phyloP scores from a whole-genome alignment of 305 asterid genomes.

The Fraxinus paxiana region DNA sequence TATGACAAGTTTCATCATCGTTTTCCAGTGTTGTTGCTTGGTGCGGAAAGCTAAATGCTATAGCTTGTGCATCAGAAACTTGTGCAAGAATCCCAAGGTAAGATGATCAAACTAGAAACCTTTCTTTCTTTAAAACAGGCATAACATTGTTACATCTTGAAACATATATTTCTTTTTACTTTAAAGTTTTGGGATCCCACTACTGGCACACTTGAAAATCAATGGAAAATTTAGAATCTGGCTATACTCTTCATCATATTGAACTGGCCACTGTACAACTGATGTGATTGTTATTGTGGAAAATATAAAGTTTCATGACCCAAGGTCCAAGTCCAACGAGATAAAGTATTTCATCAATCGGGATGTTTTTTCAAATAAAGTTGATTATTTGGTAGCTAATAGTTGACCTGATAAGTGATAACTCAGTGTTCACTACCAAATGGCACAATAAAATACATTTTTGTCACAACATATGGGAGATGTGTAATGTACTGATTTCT shows the following conservation, averaged over 20 bases:
- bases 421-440: neutral
- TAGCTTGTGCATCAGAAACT: conserved; percentile 98
- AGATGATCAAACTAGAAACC: conserved; percentile 10
- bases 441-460: neutral
- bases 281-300: neutral
- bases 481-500: conserved; percentile 6
- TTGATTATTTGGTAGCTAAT: neutral
- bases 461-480: conserved; percentile 2
- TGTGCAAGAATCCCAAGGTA: conserved; percentile 98
- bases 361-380: neutral
- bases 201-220: neutral
- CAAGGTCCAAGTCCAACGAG: neutral
- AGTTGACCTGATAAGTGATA: conserved; percentile 13
- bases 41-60: conserved; percentile 93
- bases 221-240: neutral
- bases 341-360: neutral
- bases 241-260: neutral
- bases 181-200: neutral
- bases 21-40: conserved; percentile 87
- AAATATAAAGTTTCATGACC: neutral
- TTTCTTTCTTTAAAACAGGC: neutral
- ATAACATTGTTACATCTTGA: neutral
- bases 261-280: neutral
- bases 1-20: conserved; percentile 8
- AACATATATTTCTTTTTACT: neutral